These are phyloP conservation scores for Mortierella sp. DNA, from an alignment of 371 early-diverging fungal genomes.

Conservation along the genomic window DNA sequence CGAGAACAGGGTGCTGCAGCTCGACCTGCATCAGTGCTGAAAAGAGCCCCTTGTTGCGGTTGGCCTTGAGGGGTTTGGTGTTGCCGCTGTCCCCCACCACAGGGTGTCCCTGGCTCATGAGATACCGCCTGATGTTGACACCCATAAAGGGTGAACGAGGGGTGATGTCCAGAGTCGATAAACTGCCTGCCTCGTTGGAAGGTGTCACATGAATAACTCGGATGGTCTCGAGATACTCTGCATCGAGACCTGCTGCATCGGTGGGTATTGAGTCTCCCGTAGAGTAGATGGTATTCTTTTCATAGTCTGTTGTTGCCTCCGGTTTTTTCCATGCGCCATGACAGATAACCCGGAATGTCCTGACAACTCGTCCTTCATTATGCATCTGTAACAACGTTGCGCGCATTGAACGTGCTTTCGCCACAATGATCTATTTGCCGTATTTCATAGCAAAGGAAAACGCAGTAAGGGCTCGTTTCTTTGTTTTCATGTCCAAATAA, in stretches of 20 bases:
- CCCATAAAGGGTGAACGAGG: slow-evolving; percentile 59
- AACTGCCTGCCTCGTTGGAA: slow-evolving; percentile 63
- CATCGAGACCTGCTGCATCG: slow-evolving; percentile 16
- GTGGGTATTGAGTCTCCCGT: slow-evolving; percentile 4
- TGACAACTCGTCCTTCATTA: slow-evolving; percentile 42
- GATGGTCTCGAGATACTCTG: slow-evolving; percentile 17
- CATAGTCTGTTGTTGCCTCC: too few species aligned
- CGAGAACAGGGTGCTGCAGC: slow-evolving; percentile 61
- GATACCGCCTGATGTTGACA: slow-evolving; percentile 59
- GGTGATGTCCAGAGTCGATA: slow-evolving; percentile 60
- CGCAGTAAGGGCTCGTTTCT: too few species aligned
- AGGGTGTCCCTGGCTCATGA: slow-evolving; percentile 61
- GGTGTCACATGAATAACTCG: slow-evolving; percentile 57
- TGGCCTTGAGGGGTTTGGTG: slow-evolving; percentile 67
- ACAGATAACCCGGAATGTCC: slow-evolving; percentile 62
- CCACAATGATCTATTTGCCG: slow-evolving; percentile 64
- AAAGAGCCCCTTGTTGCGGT: slow-evolving; percentile 75
- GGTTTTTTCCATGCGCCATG: slow-evolving; percentile 57
- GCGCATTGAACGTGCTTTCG: slow-evolving; percentile 59
- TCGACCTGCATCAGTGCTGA: slow-evolving; percentile 62
- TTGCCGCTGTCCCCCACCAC: slow-evolving; percentile 74
- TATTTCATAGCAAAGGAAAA: too few species aligned
- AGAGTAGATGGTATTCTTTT: background rate
- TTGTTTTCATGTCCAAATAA: too few species aligned
- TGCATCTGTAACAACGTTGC: slow-evolving; percentile 51